Evolutionary conservation across 352 stramenopile species (phyloP).

Genomic region (Phytophthora niederhauseri): DNA sequence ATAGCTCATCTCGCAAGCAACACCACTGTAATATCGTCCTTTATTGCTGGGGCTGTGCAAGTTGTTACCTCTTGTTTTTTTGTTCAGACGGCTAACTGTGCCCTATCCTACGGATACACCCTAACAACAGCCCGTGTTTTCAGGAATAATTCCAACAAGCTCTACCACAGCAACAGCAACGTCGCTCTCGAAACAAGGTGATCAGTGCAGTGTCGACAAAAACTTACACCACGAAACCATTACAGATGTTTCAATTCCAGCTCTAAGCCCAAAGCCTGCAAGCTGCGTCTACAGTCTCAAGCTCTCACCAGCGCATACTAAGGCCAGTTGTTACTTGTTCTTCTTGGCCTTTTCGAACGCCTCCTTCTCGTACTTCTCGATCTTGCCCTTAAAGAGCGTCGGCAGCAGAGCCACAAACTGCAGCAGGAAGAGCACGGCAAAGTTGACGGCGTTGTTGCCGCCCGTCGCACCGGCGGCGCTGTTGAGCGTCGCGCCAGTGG

Average conservation of each 20-base stretch:
- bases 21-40: too few species aligned
- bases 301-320: not conserved
- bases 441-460: constrained; percentile 79
- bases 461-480: constrained; percentile 58
- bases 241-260: not conserved
- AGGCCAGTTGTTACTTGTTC: constrained; percentile 26
- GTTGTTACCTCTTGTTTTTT: too few species aligned
- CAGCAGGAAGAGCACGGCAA: constrained; percentile 82
- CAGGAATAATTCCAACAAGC: too few species aligned
- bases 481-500: constrained; percentile 81
- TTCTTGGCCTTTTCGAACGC: constrained; percentile 78
- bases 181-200: not conserved
- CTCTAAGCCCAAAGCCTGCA: not conserved
- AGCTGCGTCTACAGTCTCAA: not conserved
- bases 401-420: constrained; percentile 85
- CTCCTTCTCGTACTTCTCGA: constrained; percentile 82
- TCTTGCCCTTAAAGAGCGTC: constrained; percentile 88
- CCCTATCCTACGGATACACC: too few species aligned
- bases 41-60: too few species aligned
- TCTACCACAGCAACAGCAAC: not conserved
- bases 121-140: too few species aligned
- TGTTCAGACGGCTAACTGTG: too few species aligned
- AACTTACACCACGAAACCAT: not conserved
- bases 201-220: not conserved
- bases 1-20: too few species aligned